These are phyloP conservation scores for Sugiyamaella sp. DNA, from an alignment of 1,139 yeast genomes.

Conservation along the genomic window DNA sequence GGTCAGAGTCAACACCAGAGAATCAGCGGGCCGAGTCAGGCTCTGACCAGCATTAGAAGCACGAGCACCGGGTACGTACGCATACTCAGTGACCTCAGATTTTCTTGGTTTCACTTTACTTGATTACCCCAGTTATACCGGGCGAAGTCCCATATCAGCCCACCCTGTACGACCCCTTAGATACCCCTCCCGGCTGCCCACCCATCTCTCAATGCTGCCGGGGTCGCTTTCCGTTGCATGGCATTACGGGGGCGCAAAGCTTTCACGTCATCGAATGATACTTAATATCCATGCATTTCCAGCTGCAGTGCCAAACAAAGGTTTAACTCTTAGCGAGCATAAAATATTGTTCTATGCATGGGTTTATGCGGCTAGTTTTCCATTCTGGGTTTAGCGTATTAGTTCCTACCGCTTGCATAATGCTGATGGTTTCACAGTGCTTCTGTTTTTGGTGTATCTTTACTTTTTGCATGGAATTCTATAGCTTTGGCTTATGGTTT, in stretches of 20 bases:
- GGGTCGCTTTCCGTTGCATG: not conserved
- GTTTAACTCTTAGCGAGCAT: conserved; percentile 14
- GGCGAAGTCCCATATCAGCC: too few species aligned
- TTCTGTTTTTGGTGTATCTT: not conserved
- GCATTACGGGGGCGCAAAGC: not conserved
- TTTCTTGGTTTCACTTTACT: too few species aligned
- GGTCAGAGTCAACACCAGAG: too few species aligned
- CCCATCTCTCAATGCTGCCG: not conserved
- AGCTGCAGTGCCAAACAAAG: conserved; percentile 11
- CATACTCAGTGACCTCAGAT: too few species aligned
- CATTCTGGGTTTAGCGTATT: conserved; percentile 13
- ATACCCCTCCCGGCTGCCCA: not conserved
- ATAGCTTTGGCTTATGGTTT: not conserved
- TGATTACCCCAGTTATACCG: too few species aligned
- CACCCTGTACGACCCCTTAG: not conserved
- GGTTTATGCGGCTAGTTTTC: conserved; percentile 17
- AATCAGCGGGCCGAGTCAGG: too few species aligned
- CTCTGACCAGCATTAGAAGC: too few species aligned
- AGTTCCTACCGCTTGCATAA: conserved; percentile 14
- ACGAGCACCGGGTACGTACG: too few species aligned
- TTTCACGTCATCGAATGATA: not conserved
- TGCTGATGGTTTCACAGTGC: conserved; percentile 7
- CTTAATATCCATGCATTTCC: conserved; percentile 4
- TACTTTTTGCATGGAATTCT: conserved; percentile 2
- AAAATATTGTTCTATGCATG: conserved; percentile 14